Evolutionary conservation across 306 rosid genomes (phyloP).

Genomic region (Clitoria ternatea): DNA sequence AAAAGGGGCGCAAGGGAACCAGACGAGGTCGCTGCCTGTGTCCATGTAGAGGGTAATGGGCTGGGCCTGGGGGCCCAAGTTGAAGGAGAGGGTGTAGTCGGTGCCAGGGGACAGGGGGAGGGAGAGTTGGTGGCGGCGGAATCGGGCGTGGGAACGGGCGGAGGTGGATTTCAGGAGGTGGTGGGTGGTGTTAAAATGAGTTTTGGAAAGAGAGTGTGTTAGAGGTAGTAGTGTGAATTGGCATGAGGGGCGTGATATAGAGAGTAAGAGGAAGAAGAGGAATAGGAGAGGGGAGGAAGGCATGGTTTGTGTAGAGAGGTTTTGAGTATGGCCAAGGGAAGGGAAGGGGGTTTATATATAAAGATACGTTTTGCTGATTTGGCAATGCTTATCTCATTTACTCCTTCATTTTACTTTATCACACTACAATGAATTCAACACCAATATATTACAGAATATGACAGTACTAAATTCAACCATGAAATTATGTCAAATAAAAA

Average conservation of each 20-base stretch:
- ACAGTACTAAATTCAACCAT: too few relatives aligned
- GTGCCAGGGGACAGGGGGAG: constrained; percentile 78
- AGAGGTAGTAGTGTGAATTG: constrained; percentile 48
- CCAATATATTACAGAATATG: too few relatives aligned
- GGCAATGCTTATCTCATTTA: too few relatives aligned
- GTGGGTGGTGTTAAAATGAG: constrained; percentile 57
- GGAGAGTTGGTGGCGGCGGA: constrained; percentile 63
- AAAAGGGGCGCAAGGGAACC: constrained; percentile 90
- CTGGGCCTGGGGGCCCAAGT: constrained; percentile 40
- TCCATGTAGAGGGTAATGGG: constrained; percentile 78
- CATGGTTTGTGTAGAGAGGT: too few relatives aligned
- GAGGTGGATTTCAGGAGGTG: constrained; percentile 64
- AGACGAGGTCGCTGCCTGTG: constrained; percentile 85
- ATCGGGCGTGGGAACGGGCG: constrained; percentile 52
- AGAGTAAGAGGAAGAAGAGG: constrained; percentile 29
- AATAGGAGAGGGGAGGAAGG: constrained; percentile 39
- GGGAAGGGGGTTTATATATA: too few relatives aligned
- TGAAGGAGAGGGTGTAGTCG: constrained; percentile 76
- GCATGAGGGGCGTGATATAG: constrained; percentile 16
- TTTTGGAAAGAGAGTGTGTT: constrained; percentile 53
- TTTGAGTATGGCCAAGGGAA: too few relatives aligned
- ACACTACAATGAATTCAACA: too few relatives aligned
- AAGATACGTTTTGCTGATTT: too few relatives aligned
- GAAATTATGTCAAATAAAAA: too few relatives aligned
- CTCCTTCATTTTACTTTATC: too few relatives aligned